A percentile compares a stretch with the other conserved stretches of the same genome.
phyloP scores from a whole-genome alignment of 2,329 filamentous ascomycete genomes.

The Aspergillus japonicus region DNA sequence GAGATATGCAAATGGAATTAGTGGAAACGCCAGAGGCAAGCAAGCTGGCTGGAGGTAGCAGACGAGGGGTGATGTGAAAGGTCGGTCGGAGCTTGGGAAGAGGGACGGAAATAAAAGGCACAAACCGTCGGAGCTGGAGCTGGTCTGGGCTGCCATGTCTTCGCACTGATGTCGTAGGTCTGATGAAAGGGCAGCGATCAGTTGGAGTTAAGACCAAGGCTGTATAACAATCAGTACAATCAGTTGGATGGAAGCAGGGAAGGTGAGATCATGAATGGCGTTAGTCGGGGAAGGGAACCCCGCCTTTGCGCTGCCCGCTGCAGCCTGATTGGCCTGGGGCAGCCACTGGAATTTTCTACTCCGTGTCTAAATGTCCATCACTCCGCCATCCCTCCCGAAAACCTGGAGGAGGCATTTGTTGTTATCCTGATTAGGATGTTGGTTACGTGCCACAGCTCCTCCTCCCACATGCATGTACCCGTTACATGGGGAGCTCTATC shows the following conservation, averaged over 20 bases:
- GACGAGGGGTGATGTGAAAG: background rate
- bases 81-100: background rate
- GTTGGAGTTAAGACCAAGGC: background rate
- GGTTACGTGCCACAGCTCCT: background rate
- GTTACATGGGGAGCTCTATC: background rate
- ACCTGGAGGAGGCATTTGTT: background rate
- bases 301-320: constrained; percentile 10
- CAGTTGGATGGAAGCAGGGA: constrained; percentile 4
- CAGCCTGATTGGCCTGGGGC: background rate
- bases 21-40: background rate
- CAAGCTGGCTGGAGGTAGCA: background rate
- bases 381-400: background rate
- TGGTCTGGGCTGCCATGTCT: constrained; percentile 14
- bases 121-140: constrained; percentile 20
- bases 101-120: constrained; percentile 4
- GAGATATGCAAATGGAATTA: background rate
- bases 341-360: background rate
- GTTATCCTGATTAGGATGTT: background rate
- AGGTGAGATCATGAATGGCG: constrained; percentile 23
- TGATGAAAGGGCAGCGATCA: background rate
- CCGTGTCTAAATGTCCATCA: background rate
- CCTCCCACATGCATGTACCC: no score
- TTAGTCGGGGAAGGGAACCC: constrained; percentile 19
- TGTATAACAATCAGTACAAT: background rate
- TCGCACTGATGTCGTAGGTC: background rate